Base-by-base conservation (phyloP, 2,329 filamentous ascomycete genomes). In the Colletotrichum salicis region DNA sequence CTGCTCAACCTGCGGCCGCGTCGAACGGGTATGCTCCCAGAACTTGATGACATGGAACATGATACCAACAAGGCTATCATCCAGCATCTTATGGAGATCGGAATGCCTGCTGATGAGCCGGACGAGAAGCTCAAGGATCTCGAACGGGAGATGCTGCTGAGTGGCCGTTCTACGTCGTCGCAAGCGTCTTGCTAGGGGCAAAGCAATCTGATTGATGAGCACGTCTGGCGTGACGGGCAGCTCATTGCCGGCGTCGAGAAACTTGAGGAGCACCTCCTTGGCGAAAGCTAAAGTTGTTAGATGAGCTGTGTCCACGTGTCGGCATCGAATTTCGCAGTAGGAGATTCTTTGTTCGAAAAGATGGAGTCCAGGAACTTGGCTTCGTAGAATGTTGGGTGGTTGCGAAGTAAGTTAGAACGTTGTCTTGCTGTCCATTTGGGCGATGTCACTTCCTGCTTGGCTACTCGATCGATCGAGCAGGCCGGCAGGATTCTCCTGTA, bases 401-500 rank as follows among this genome's bases (percentile, higher is more conserved):
- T 41, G 15, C 67, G 67, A 22, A 64, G 31, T 8, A 65, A 12
- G 27, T 58, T 55, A 5, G 33, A 31, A 6, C 45, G 33, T 12
- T 65, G 67, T 22, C 67, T 37, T 13, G 19, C 24, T n/a, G 60
- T 54, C 67, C 67, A 69, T 19, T 45, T 31, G 0, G 41, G 55
- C 33, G 7, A 11, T 10, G 59, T 35, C 24, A 37, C 22, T 57
- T 68, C 66, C 8, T 64, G 52, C 31, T 68, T 29, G 6, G 33
- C 54, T 15, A 69, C 54, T n/a, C 37, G 58, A 6, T 59, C 45
- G 19, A 54, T 59, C 13, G 61, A 59, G 60, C 67, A 69, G 2
- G 60, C 60, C 15, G 54, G 61, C 6, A 69, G 31, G 11, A 69
- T 58, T 31, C 52, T 55, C 33, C 27, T 64, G 24, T 69, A 69